Evolutionary conservation across 768 basidiomycete species (phyloP).

Genomic region (Leccinum boreale): DNA sequence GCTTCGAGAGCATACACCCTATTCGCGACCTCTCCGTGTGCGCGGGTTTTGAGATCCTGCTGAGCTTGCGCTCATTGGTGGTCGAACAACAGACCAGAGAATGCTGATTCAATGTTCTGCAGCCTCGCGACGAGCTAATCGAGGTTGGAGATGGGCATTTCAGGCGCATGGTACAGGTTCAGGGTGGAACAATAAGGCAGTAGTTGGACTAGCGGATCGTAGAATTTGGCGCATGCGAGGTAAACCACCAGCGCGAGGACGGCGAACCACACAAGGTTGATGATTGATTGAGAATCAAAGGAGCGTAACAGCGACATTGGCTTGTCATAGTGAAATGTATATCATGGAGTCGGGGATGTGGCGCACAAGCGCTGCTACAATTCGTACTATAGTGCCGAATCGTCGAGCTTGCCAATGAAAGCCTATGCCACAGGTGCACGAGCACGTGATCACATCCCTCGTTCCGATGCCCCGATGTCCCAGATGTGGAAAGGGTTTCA

Average conservation of each 20-base stretch:
- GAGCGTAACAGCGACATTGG: slow-evolving; percentile 42
- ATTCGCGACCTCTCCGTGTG: slow-evolving; percentile 49
- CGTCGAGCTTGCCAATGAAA: too few relatives aligned
- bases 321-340: too few relatives aligned
- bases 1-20: slow-evolving; percentile 57
- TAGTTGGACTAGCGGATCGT: slow-evolving; percentile 32
- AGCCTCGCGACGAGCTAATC: slow-evolving; percentile 63
- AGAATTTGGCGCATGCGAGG: slow-evolving; percentile 44
- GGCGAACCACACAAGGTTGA: slow-evolving; percentile 39
- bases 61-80: slow-evolving; percentile 47
- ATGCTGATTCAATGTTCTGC: slow-evolving; percentile 57
- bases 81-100: slow-evolving; percentile 58
- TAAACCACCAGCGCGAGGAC: slow-evolving; percentile 43
- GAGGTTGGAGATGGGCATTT: slow-evolving; percentile 60
- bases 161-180: slow-evolving; percentile 50
- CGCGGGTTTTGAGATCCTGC: slow-evolving; percentile 50
- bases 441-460: too few relatives aligned
- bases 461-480: too few relatives aligned
- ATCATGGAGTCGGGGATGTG: too few relatives aligned
- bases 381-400: too few relatives aligned
- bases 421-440: too few relatives aligned
- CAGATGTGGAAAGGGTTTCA: too few relatives aligned
- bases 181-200: slow-evolving; percentile 33
- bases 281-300: slow-evolving; percentile 31
- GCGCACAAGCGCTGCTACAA: too few relatives aligned